Conservation (phyloP, 768 basidiomycete genomes). For the Collybia mongolica region DNA sequence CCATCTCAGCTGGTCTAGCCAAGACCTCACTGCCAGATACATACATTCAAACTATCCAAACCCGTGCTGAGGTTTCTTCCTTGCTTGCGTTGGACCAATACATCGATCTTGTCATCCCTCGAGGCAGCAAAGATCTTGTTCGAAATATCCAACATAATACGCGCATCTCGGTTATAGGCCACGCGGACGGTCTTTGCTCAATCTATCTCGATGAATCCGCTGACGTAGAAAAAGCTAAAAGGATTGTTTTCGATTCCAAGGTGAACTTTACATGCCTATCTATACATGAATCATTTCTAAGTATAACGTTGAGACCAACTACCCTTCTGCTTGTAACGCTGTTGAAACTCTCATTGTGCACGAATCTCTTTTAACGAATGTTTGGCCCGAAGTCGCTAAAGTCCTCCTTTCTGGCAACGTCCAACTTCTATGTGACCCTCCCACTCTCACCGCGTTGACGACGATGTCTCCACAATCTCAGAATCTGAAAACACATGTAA, state of each 20-base stretch:
- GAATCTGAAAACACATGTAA: conserved; percentile 47
- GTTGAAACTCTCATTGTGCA: conserved; percentile 90
- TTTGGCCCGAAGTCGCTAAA: conserved; percentile 81
- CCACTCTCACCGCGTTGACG: conserved; percentile 57
- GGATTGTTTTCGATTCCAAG: conserved; percentile 89
- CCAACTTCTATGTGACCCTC: conserved; percentile 74
- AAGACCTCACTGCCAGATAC: conserved; percentile 71
- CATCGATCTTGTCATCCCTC: conserved; percentile 95
- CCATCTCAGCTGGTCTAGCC: conserved; percentile 76
- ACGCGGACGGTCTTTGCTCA: conserved; percentile 93
- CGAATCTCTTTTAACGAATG: conserved; percentile 58
- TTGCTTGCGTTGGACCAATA: conserved; percentile 85
- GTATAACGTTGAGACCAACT: conserved; percentile 63
- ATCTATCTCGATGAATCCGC: conserved; percentile 88
- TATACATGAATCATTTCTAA: not conserved
- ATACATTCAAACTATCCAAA: conserved; percentile 91
- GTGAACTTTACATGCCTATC: conserved; percentile 35
- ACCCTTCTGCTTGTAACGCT: conserved; percentile 95
- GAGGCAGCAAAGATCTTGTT: conserved; percentile 92
- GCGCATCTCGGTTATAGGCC: conserved; percentile 97
- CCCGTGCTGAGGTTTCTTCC: conserved; percentile 86
- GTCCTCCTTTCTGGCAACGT: conserved; percentile 71
- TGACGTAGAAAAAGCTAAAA: conserved; percentile 72
- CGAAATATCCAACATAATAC: conserved; percentile 86
- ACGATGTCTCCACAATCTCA: conserved; percentile 29